Evolutionary conservation across 2,329 filamentous ascomycete species (phyloP).

Genomic region (Rasamsonia emersonii): DNA sequence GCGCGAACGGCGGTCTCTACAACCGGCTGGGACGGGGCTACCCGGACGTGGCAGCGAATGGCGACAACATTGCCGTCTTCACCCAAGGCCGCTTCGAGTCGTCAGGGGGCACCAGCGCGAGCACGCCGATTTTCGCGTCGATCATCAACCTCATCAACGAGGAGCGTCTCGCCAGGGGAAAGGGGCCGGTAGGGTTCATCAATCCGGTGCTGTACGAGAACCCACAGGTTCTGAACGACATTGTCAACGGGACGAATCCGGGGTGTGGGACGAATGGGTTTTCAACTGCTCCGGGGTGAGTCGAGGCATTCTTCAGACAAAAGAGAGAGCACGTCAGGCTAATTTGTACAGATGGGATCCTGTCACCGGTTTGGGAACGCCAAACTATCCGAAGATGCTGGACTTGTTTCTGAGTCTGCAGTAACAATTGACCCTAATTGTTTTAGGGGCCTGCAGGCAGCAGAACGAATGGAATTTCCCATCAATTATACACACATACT

Average conservation of each 20-base stretch:
- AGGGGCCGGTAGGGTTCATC: slow-evolving; percentile 6
- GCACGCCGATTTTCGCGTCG: slow-evolving; percentile 7
- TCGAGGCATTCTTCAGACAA: too few relatives aligned
- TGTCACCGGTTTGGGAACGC: slow-evolving; percentile 25
- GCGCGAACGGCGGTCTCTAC: slow-evolving; percentile 6
- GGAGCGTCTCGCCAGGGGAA: slow-evolving; percentile 7
- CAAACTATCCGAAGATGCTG: slow-evolving; percentile 11
- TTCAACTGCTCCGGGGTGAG: slow-evolving; percentile 5
- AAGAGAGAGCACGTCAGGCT: too few relatives aligned
- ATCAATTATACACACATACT: neutral
- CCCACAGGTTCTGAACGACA: slow-evolving; percentile 8
- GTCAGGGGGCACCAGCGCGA: slow-evolving; percentile 5
- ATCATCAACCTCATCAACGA: slow-evolving; percentile 8
- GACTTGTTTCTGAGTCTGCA: slow-evolving; percentile 6
- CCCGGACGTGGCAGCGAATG: slow-evolving; percentile 7
- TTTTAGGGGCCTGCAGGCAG: neutral
- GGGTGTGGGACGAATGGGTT: slow-evolving; percentile 5
- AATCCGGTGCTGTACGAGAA: slow-evolving; percentile 7
- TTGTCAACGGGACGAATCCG: slow-evolving; percentile 8
- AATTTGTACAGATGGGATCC: slow-evolving; percentile 32
- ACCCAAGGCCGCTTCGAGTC: neutral
- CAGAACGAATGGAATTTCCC: neutral
- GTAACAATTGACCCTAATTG: too few relatives aligned
- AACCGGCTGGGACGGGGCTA: slow-evolving; percentile 6
- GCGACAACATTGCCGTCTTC: slow-evolving; percentile 6